These are phyloP conservation scores for Leptodermis oblonga DNA, from an alignment of 257 asterid genomes.

Conservation along the genomic window DNA sequence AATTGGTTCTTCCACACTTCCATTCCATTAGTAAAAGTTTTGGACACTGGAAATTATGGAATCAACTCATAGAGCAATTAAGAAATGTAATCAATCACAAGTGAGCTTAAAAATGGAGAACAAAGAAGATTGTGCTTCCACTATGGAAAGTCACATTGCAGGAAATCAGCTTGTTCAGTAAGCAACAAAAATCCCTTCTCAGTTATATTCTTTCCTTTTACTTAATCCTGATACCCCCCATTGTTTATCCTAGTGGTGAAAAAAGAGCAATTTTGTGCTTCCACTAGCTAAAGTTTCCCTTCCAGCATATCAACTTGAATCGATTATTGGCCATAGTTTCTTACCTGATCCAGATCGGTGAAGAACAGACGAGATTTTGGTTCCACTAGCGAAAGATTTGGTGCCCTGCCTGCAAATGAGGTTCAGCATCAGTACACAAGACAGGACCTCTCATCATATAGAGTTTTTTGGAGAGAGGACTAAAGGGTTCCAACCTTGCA, in stretches of 20 bases:
- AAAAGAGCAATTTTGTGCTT: conserved; percentile 1
- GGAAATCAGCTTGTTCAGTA: conserved; percentile 5
- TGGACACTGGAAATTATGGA: conserved; percentile 11
- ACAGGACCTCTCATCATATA: conserved; percentile 16
- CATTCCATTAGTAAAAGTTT: conserved; percentile 15
- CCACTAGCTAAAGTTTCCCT: conserved; percentile 4
- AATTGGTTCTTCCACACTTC: neutral
- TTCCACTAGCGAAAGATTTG: conserved; percentile 20
- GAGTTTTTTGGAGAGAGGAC: conserved; percentile 10
- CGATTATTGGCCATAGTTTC: neutral
- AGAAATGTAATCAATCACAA: neutral
- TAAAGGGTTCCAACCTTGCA: conserved; percentile 22
- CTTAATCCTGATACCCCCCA: neutral
- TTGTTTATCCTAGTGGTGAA: conserved; percentile 9
- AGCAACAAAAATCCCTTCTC: neutral
- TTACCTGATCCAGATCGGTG: conserved; percentile 1
- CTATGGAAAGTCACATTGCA: conserved; percentile 4
- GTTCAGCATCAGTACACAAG: conserved; percentile 11
- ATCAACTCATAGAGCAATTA: conserved; percentile 7
- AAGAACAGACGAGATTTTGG: conserved; percentile 3
- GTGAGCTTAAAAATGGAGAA: neutral
- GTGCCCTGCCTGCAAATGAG: conserved; percentile 12
- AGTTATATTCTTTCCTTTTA: neutral
- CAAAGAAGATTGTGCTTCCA: conserved; percentile 19
- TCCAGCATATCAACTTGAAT: neutral